Percentiles rank a stretch among this genome's conserved stretches.
Conservation (phyloP, 345 rosid genomes). For the Eucalyptus shirleyi region DNA sequence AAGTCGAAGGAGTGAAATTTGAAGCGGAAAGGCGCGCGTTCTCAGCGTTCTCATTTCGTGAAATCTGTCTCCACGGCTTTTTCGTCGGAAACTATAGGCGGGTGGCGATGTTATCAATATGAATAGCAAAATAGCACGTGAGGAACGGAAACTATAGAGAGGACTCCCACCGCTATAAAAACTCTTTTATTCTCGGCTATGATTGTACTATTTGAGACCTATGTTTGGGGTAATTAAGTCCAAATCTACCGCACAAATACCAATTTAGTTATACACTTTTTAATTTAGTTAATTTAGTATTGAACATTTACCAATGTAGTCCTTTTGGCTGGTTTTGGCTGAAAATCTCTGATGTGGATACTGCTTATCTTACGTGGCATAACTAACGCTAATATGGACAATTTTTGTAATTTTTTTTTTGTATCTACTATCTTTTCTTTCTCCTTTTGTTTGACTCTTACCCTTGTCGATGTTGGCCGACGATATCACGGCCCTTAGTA, state of each 20-base stretch:
- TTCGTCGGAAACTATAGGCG: neutral
- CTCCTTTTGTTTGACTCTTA: too few species aligned
- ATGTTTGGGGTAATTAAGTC: neutral
- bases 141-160: neutral
- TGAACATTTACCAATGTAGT: accelerated
- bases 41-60: neutral
- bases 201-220: neutral
- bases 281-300: too few species aligned
- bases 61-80: neutral
- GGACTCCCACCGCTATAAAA: neutral
- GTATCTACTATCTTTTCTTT: too few species aligned
- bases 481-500: accelerated
- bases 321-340: accelerated
- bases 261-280: neutral
- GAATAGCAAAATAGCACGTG: neutral
- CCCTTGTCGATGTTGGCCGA: too few species aligned
- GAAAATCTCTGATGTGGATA: accelerated
- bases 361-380: accelerated
- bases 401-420: too few species aligned
- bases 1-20: neutral
- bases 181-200: neutral
- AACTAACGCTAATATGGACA: accelerated
- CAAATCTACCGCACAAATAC: neutral
- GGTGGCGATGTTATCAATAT: neutral
- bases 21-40: neutral